Evolutionary conservation across 495 filamentous ascomycete species (phyloP), one percentile per base, ranked within the genome.

Genomic region (Neurospora africana): DNA sequence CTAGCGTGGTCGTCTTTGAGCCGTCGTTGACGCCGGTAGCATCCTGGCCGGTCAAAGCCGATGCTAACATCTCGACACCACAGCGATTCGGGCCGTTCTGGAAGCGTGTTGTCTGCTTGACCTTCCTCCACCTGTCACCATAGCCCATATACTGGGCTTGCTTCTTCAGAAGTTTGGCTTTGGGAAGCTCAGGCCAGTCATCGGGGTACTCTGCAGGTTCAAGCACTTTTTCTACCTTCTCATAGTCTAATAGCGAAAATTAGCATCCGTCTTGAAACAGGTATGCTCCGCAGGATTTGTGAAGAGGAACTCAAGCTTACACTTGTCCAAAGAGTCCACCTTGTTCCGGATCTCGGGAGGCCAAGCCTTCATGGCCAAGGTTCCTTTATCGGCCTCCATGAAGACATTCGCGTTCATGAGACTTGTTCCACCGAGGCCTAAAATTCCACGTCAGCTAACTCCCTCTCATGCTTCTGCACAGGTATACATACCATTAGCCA

Each of bases 401-500:
- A 90, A 91, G 8, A 91, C 88, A 78, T 91, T 91, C 4, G 89
- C 87, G 72, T 91, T 91, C 35, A 91, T 84, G 6, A 92, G 79
- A 74, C 86, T 89, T 23, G 88, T 89, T 23, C 87, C 89, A 41
- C 88, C 90, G 37, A 91, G 87, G 6, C 86, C 87, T 88, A 68
- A 11, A 27, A 37, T 68, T 39, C 1, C 70, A 70, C 41, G 72
- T 70, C 9, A 53, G 47, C 36, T 44, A 30, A 0, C 30, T 38
- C 35, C 30, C 35, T 30, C 5, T 68, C 23, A 43, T 39, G 35
- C 23, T 61, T 17, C 39, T 58, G 38, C 33, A 27, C 23, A 3
- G 41, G 30, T 15, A 30, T 33, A 70, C 21, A 38, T 76, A 88
- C 89, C 89, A 81, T 91, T 91, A 53, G 84, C 86, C 67, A 90